Percentiles rank a stretch among this genome's conserved stretches.
These are phyloP conservation scores for Byssothecium circinans DNA, from an alignment of 2,329 filamentous ascomycete genomes.

Conservation along the genomic window DNA sequence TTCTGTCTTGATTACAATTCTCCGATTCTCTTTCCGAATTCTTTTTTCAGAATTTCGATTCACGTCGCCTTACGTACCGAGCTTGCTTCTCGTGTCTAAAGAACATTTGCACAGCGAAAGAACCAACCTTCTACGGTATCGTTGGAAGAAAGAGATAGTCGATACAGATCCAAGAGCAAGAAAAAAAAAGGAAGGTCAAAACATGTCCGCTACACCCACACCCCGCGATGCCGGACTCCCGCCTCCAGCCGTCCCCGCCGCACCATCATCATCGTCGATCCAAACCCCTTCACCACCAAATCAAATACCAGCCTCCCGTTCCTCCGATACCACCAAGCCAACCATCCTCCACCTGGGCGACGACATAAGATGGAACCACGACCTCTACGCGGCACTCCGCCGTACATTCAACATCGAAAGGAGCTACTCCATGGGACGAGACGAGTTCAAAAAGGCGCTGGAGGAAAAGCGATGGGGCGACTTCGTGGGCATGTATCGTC, in stretches of 20 bases:
- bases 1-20: no score
- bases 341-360: conserved; percentile 49
- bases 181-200: no score
- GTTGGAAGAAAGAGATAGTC: not conserved
- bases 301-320: not conserved
- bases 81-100: no score
- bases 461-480: conserved; percentile 45
- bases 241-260: not conserved
- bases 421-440: conserved; percentile 43
- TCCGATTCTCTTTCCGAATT: no score
- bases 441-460: conserved; percentile 46
- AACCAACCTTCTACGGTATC: no score
- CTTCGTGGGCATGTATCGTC: conserved; percentile 55
- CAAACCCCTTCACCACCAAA: not conserved
- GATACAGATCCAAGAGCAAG: not conserved
- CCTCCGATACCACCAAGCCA: conserved; percentile 27
- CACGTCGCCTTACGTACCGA: no score
- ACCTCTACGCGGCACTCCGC: conserved; percentile 43
- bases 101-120: no score
- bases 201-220: conserved; percentile 32
- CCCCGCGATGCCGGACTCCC: conserved; percentile 24
- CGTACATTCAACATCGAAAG: conserved; percentile 44
- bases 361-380: conserved; percentile 50
- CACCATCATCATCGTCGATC: not conserved
- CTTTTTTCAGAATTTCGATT: no score